Conservation (phyloP, 345 rosid genomes). For the Hypericum androsaemum region DNA sequence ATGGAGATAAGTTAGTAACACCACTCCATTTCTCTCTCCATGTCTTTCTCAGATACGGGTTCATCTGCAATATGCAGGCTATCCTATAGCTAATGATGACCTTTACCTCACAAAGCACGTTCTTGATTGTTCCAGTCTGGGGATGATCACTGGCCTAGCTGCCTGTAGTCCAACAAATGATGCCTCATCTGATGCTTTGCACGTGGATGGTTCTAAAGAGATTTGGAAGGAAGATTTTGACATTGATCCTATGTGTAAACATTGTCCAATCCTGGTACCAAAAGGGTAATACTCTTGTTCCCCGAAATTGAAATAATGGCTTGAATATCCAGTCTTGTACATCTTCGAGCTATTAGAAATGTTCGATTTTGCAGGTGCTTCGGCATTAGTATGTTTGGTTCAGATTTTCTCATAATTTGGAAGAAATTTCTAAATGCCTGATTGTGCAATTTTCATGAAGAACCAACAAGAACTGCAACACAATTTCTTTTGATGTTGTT, state of each 20-base stretch:
- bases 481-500: no score
- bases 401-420: no score
- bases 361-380: no score
- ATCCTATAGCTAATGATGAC: slow-evolving; percentile 86
- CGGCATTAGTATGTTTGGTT: no score
- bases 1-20: no score
- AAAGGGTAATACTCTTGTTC: slow-evolving; percentile 41
- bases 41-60: slow-evolving; percentile 59
- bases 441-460: no score
- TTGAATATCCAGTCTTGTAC: not conserved
- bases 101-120: slow-evolving; percentile 52
- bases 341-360: not conserved
- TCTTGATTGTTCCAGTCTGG: slow-evolving; percentile 28
- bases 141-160: slow-evolving; percentile 47
- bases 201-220: slow-evolving; percentile 18
- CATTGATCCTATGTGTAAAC: slow-evolving; percentile 72
- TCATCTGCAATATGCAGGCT: slow-evolving; percentile 70
- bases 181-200: slow-evolving; percentile 11
- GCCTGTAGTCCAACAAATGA: slow-evolving; percentile 27
- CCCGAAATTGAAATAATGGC: not conserved
- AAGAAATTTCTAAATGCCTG: no score
- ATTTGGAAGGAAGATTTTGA: slow-evolving; percentile 41
- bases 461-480: no score
- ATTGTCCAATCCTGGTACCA: slow-evolving; percentile 67
- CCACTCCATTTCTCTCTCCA: not conserved